These are phyloP conservation scores for Beauveria medogensis DNA, from an alignment of 2,329 filamentous ascomycete genomes.

Conservation along the genomic window DNA sequence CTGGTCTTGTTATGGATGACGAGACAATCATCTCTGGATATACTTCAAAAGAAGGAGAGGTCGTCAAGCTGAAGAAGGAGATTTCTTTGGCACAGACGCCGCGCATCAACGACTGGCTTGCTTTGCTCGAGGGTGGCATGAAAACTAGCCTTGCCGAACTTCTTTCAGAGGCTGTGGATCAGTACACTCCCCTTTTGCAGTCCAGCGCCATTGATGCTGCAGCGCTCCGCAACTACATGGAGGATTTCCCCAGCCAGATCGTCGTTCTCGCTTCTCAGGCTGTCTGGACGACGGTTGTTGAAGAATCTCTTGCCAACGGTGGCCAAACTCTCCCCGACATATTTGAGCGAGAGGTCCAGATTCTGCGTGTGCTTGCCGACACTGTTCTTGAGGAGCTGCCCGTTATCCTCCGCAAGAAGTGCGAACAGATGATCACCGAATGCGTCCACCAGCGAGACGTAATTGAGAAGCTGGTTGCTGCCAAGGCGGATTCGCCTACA, in stretches of 20 bases:
- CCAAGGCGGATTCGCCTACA: constrained; percentile 63
- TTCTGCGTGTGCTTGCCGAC: constrained; percentile 77
- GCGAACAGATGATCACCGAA: constrained; percentile 96
- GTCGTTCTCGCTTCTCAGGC: constrained; percentile 91
- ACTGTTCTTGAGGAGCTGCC: constrained; percentile 87
- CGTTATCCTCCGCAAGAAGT: constrained; percentile 84
- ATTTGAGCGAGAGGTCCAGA: constrained; percentile 74
- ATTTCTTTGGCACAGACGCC: constrained; percentile 91
- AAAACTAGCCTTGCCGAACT: constrained; percentile 88
- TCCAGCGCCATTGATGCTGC: constrained; percentile 60
- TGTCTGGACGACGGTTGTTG: constrained; percentile 85
- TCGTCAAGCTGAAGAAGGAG: constrained; percentile 77
- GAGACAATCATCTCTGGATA: constrained; percentile 85
- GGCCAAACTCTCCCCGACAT: constrained; percentile 62
- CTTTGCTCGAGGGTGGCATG: constrained; percentile 85
- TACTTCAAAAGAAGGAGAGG: constrained; percentile 90
- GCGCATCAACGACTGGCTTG: constrained; percentile 98
- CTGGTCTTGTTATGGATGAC: constrained; percentile 83
- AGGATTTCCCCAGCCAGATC: constrained; percentile 82
- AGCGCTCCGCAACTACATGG: constrained; percentile 72
- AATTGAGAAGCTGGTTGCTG: constrained; percentile 75
- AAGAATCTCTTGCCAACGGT: constrained; percentile 64
- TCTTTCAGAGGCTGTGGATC: constrained; percentile 74
- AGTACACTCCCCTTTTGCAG: constrained; percentile 72
- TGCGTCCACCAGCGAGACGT: constrained; percentile 96